Conservation (phyloP, 208 protist species). For the Leishmania arabica region DNA sequence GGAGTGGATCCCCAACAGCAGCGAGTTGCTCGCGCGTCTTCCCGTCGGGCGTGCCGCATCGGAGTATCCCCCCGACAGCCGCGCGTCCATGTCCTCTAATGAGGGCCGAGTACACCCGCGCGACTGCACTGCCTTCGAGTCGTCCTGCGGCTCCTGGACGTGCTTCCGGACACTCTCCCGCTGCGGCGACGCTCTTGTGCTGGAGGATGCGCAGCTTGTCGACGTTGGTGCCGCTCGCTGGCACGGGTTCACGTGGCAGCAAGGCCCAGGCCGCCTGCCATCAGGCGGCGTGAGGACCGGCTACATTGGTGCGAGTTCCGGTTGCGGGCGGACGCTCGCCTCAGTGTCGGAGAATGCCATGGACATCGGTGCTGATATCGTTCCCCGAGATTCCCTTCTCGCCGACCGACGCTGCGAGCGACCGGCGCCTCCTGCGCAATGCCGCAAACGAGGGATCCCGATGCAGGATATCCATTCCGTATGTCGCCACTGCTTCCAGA, state of each 20-base stretch:
- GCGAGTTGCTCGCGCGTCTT: background rate
- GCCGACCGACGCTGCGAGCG: background rate
- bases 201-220: constrained; percentile 18
- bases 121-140: constrained; percentile 7
- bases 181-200: constrained; percentile 20
- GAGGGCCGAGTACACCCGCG: constrained; percentile 8
- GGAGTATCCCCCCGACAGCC: constrained; percentile 6
- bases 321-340: constrained; percentile 4
- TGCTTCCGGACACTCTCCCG: constrained; percentile 24
- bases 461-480: constrained; percentile 32
- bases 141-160: constrained; percentile 13
- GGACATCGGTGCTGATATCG: constrained; percentile 6
- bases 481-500: constrained; percentile 37
- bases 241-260: constrained; percentile 29
- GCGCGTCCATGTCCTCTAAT: background rate
- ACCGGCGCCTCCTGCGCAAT: background rate
- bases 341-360: constrained; percentile 1
- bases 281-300: background rate
- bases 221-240: constrained; percentile 17
- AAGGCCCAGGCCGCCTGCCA: constrained; percentile 17
- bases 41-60: background rate
- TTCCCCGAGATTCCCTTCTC: constrained; percentile 2
- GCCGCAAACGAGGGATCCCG: constrained; percentile 30
- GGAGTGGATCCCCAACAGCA: constrained; percentile 18
- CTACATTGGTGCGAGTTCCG: constrained; percentile 5